phyloP scores from a whole-genome alignment of 2,329 filamentous ascomycete genomes.

The Apiospora kogelbergensis region DNA sequence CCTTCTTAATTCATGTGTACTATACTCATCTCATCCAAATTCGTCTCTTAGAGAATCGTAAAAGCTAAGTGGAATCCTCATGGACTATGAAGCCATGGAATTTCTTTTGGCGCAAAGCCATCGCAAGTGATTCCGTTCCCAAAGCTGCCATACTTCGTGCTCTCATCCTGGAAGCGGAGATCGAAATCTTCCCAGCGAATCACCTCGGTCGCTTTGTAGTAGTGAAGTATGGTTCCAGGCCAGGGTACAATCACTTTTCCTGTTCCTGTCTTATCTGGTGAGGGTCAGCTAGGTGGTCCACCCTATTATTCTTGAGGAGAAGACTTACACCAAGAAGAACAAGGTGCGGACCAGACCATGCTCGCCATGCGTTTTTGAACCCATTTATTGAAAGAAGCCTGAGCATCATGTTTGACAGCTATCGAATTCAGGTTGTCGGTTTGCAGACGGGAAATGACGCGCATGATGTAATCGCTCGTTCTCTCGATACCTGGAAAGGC shows the following conservation, averaged over 20 bases:
- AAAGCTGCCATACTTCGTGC: neutral
- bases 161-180: neutral
- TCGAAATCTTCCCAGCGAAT: conserved; percentile 7
- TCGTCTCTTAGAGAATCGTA: no score
- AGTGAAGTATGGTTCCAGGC: neutral
- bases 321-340: conserved; percentile 9
- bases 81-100: neutral
- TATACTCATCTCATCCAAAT: no score
- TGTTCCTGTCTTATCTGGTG: neutral
- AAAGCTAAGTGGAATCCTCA: no score
- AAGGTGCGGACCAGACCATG: neutral
- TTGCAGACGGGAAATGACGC: neutral
- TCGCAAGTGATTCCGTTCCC: neutral
- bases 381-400: neutral
- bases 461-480: neutral
- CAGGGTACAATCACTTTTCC: neutral
- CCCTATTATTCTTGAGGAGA: neutral
- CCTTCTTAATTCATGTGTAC: no score
- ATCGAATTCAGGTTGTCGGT: conserved; percentile 4
- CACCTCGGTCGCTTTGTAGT: conserved; percentile 7
- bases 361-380: neutral
- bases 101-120: neutral
- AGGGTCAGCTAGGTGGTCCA: neutral
- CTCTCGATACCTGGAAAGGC: conserved; percentile 3
- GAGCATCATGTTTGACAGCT: neutral